Evolutionary conservation across 257 asterid species (phyloP), one percentile per base, ranked within the genome.

Genomic region (Fraxinus quadrangulata): DNA sequence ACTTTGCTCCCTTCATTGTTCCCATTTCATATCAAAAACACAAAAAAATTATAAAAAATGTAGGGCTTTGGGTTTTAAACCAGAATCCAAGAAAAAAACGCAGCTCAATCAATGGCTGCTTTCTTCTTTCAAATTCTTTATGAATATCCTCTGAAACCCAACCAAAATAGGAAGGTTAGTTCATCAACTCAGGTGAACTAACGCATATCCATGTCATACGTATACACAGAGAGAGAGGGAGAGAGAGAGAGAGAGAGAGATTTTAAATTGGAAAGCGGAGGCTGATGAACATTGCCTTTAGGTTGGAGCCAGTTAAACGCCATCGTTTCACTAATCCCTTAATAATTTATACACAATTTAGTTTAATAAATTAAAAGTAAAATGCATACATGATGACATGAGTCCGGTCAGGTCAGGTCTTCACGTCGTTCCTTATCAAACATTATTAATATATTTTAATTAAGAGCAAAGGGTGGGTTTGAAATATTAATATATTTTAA

Each of bases 1-100:
- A 81, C 89, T 86, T 92, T 42, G 86, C 84, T 81, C 92, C 85
- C 87, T 87, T 94, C 85, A 88, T 85, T 34, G 65, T 37, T 39
- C 86, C 88, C 90, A 80, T 85, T 71, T 74, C 86, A 66, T 49
- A 23, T 24, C 21, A 54, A 45, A 74, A 78, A 56, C 11, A 1
- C 24, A 67, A 5, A 68, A 70, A 80, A 21, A 67, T 1, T 30
- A 30, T 30, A 49, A 82, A 37, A 31, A 34, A 12, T 7, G 2
- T 1, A 14, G 81, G 79, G 73, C 70, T 75, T 70, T 24, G 54
- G 21, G 65, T 78, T n/a, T 10, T 59, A 42, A 7, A 56, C 51
- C 14, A 74, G 37, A 77, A 68, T 24, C 67, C 78, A 79, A 75
- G 33, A 37, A 54, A 80, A 69, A 17, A 6, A 21, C 30, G 8